Conservation (phyloP, 2,329 filamentous ascomycete species). For the Zymoseptoria brevis region DNA sequence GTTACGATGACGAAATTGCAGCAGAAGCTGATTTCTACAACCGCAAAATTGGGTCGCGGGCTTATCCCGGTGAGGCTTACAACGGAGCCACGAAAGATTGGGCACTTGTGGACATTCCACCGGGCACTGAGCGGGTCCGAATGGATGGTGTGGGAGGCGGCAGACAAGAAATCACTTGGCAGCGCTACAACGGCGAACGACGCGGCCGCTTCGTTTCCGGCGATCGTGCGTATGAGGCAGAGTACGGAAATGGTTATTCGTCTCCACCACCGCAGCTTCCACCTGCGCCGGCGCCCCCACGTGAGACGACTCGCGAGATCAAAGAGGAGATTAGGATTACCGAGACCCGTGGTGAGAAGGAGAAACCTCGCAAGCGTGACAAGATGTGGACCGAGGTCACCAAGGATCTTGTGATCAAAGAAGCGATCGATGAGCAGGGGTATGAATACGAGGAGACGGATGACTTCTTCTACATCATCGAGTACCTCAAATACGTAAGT, state of each 20-base stretch:
- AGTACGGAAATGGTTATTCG: conserved; percentile 30
- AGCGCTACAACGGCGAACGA: conserved; percentile 69
- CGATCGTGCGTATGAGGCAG: conserved; percentile 44
- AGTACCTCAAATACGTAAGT: conserved; percentile 82
- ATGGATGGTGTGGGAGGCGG: conserved; percentile 73
- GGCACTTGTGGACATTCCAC: conserved; percentile 76
- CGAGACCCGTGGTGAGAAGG: conserved; percentile 12
- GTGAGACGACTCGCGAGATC: conserved; percentile 33
- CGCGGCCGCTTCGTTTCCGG: conserved; percentile 67
- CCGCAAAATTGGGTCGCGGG: conserved; percentile 60
- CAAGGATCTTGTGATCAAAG: conserved; percentile 77
- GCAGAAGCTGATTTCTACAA: conserved; percentile 55
- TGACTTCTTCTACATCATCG: conserved; percentile 83
- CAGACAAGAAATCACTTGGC: conserved; percentile 69
- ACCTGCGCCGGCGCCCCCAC: conserved; percentile 21
- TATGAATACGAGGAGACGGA: conserved; percentile 90
- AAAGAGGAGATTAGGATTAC: conserved; percentile 40
- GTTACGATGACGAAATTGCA: conserved; percentile 45
- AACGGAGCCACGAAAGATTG: conserved; percentile 68
- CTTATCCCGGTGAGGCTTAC: conserved; percentile 63
- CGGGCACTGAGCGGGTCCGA: conserved; percentile 71
- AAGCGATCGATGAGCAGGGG: conserved; percentile 75
- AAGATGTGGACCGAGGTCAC: conserved; percentile 94
- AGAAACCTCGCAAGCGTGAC: conserved; percentile 24
- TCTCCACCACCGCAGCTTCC: conserved; percentile 11